These are phyloP conservation scores for Mycena polygramma DNA, from an alignment of 768 basidiomycete genomes.

Conservation along the genomic window DNA sequence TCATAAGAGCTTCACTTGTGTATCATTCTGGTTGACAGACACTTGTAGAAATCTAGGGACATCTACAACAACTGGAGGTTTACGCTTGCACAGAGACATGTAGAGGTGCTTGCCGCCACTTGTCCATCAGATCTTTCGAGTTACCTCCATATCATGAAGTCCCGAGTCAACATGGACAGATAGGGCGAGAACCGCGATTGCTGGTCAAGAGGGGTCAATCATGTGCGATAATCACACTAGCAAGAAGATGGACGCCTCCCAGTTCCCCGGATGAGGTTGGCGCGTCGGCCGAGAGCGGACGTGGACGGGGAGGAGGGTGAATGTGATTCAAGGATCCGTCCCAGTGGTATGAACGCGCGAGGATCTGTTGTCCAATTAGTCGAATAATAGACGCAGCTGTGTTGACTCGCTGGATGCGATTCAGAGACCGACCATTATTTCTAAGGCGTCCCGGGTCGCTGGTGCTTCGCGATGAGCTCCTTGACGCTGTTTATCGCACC, in stretches of 20 bases:
- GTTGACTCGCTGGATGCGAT: background rate
- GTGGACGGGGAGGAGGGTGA: background rate
- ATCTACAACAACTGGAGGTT: background rate
- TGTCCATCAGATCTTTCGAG: conserved; percentile 6
- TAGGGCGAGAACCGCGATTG: conserved; percentile 18
- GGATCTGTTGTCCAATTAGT: background rate
- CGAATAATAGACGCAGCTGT: background rate
- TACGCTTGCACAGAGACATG: background rate
- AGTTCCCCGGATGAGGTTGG: conserved; percentile 4
- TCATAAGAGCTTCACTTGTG: too few species aligned
- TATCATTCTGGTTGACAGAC: background rate
- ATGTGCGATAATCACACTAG: conserved; percentile 1
- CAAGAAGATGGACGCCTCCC: background rate
- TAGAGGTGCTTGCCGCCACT: background rate
- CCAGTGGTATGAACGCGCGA: conserved; percentile 9
- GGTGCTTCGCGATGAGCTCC: conserved; percentile 61
- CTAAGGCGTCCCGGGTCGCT: conserved; percentile 11
- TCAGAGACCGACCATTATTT: background rate
- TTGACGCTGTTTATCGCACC: conserved; percentile 76
- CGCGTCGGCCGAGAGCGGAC: conserved; percentile 7
- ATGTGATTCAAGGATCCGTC: conserved; percentile 17
- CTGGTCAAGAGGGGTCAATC: conserved; percentile 14
- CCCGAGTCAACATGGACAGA: conserved; percentile 35
- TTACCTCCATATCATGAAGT: background rate
- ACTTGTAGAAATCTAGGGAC: background rate